phyloP scores from a whole-genome alignment of 164 flowering plant genomes.

The Litsea cubeba region DNA sequence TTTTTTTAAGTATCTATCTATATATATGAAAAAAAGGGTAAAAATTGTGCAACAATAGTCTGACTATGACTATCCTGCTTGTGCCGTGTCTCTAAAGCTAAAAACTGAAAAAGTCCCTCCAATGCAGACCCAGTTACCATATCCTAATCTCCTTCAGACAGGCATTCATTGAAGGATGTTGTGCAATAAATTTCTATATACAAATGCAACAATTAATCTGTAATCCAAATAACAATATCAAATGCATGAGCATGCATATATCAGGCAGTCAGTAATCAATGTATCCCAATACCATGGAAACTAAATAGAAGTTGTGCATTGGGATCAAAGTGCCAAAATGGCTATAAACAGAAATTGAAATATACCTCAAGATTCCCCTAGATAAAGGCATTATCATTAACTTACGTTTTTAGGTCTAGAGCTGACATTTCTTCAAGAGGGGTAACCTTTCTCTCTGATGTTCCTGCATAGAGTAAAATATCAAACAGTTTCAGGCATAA shows the following conservation, averaged over 20 bases:
- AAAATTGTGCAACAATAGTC: neutral
- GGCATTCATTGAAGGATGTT: neutral
- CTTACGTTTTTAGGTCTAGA: conserved; percentile 77
- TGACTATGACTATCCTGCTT: neutral
- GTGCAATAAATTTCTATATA: neutral
- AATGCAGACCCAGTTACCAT: neutral
- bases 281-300: neutral
- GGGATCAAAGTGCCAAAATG: neutral
- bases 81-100: neutral
- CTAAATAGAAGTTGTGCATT: neutral
- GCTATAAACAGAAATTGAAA: neutral
- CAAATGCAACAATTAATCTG: neutral
- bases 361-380: conserved; percentile 3
- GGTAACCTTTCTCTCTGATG: conserved; percentile 54
- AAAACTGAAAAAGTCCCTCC: neutral
- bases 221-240: neutral
- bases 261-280: neutral
- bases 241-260: neutral
- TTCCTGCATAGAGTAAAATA: conserved; percentile 37
- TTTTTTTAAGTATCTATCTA: no score
- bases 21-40: neutral
- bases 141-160: neutral
- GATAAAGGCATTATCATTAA: conserved; percentile 3
- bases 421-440: conserved; percentile 53
- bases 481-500: conserved; percentile 6